Evolutionary conservation across 2,329 filamentous ascomycete genomes (phyloP).

Genomic region (Colletotrichum costaricense): DNA sequence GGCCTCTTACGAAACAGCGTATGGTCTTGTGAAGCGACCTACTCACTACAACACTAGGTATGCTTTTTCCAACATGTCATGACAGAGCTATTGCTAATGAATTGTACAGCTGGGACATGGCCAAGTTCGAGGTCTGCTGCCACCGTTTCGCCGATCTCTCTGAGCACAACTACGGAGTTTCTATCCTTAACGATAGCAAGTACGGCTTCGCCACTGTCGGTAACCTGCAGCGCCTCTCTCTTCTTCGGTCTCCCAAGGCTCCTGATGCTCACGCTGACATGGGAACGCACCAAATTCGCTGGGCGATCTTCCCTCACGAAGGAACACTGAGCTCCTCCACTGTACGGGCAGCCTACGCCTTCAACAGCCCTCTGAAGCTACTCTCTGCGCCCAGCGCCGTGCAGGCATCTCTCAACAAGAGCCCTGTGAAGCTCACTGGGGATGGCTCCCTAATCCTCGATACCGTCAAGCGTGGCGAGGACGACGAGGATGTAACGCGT

Average conservation of each 20-base stretch:
- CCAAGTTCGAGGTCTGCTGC: conserved; percentile 96
- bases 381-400: conserved; percentile 51
- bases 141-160: conserved; percentile 95
- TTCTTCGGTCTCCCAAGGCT: conserved; percentile 89
- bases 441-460: conserved; percentile 81
- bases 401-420: conserved; percentile 42
- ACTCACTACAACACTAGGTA: conserved; percentile 96
- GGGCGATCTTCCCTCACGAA: conserved; percentile 88
- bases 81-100: background rate
- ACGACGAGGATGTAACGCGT: conserved; percentile 78
- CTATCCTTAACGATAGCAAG: conserved; percentile 93
- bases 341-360: conserved; percentile 86
- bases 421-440: conserved; percentile 75
- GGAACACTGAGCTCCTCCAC: conserved; percentile 79
- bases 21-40: conserved; percentile 86
- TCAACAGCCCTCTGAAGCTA: conserved; percentile 83
- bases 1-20: conserved; percentile 95
- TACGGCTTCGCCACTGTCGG: conserved; percentile 94
- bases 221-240: conserved; percentile 87
- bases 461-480: conserved; percentile 91
- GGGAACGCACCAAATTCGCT: conserved; percentile 87
- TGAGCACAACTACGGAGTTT: conserved; percentile 89
- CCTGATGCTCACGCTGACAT: conserved; percentile 95
- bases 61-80: background rate
- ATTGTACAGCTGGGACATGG: conserved; percentile 83